phyloP scores from a whole-genome alignment of 352 stramenopile genomes.

The Elongisporangium anandrum region DNA sequence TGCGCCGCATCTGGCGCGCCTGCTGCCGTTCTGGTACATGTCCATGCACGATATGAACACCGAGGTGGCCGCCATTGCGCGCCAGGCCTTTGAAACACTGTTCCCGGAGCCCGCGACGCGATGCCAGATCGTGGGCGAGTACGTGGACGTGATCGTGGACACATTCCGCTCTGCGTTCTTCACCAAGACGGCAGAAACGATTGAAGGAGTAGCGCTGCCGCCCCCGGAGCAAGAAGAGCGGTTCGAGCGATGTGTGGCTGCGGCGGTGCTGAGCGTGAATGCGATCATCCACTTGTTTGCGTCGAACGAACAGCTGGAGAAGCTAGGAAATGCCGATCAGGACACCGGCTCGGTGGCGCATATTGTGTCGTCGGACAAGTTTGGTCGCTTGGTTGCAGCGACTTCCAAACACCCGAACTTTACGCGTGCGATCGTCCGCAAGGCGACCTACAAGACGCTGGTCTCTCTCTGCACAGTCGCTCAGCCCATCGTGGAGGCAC shows the following conservation, averaged over 20 bases:
- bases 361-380: conserved; percentile 59
- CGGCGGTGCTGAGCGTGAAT: conserved; percentile 52
- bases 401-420: conserved; percentile 79
- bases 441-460: conserved; percentile 55
- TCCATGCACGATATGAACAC: conserved; percentile 73
- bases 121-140: conserved; percentile 29
- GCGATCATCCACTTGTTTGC: conserved; percentile 51
- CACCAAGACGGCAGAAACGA: conserved; percentile 47
- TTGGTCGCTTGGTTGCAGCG: conserved; percentile 42
- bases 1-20: conserved; percentile 52
- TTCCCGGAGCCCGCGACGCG: conserved; percentile 32
- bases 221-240: conserved; percentile 66
- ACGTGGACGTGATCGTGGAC: conserved; percentile 45
- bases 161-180: conserved; percentile 59
- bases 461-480: conserved; percentile 42
- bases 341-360: conserved; percentile 31
- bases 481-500: conserved; percentile 30
- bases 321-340: conserved; percentile 29
- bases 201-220: conserved; percentile 54
- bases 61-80: conserved; percentile 47
- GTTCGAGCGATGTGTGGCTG: conserved; percentile 68
- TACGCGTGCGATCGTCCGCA: conserved; percentile 58
- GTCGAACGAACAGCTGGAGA: conserved; percentile 27
- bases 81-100: conserved; percentile 46
- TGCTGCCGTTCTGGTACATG: conserved; percentile 78